Evolutionary conservation across 768 basidiomycete species (phyloP), one percentile per base, ranked within the genome.

Genomic region (Gautieria morchelliformis): DNA sequence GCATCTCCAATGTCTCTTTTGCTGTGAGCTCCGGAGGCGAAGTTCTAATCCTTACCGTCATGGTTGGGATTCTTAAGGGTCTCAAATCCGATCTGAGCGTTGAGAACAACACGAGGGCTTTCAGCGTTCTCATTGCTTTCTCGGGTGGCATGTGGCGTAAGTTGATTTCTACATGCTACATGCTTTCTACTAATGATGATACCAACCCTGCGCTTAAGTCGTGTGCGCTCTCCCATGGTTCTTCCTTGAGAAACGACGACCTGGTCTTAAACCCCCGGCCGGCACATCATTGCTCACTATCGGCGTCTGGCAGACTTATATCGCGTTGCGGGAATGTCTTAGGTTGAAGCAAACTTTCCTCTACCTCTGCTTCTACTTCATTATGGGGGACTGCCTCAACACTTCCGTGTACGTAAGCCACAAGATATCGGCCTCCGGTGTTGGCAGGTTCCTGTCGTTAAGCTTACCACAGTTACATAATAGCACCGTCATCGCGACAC

Each of bases 381-480:
- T 88, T 27, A 86, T 89, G 84, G 85, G 85, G 30, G 85, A 87
- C 65, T 83, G 86, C 1, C 67, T 87, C 41, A 87, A 87, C 64
- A 87, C 87, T 0, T 82, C 84, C 40, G 82, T 87, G 85, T 87
- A 68, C 39, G 78, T 63, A 32, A 10, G 10, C n/a, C 42, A 55
- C 9, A 32, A n/a, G 15, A 20, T 10, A 32, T n/a, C 32, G 59
- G 24, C 12, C 40, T 52, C 45, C 30, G 27, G 7, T 9, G 6
- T 54, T 11, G 17, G 33, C 17, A 56, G 59, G 44, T 58, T 20
- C 55, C 46, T 45, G 52, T 27, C 27, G 27, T 27, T 27, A 27
- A 27, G 27, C 40, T 37, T 42, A 5, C 20, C 15, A 48, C 11
- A 15, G 39, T 42, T 39, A n/a, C n/a, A n/a, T n/a, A 22, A 52